Percentiles rank a stretch among this genome's conserved stretches.
Evolutionary conservation across 257 asterid species (phyloP).

Genomic region (Scutellaria galericulata): DNA sequence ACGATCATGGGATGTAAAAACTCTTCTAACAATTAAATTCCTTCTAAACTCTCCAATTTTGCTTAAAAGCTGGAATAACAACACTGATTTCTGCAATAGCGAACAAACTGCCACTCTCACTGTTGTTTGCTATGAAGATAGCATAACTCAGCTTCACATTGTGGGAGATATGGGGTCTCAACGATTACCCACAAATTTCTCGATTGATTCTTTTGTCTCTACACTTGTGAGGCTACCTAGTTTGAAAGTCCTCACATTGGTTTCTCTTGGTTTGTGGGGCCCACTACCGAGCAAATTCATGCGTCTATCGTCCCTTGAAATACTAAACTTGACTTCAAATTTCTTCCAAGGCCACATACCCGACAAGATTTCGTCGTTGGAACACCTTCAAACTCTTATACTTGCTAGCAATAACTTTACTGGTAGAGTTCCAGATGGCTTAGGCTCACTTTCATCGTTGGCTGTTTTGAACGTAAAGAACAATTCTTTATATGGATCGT

Average conservation of each 20-base stretch:
- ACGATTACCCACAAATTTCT: constrained; percentile 64
- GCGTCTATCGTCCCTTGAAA: constrained; percentile 69
- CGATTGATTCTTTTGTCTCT: constrained; percentile 63
- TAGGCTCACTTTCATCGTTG: constrained; percentile 61
- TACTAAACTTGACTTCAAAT: constrained; percentile 81
- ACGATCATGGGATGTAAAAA: constrained; percentile 55
- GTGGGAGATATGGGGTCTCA: constrained; percentile 49
- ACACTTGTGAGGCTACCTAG: constrained; percentile 58
- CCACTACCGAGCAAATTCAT: constrained; percentile 53
- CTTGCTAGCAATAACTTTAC: constrained; percentile 70
- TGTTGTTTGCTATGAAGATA: constrained; percentile 72
- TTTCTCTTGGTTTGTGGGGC: constrained; percentile 90
- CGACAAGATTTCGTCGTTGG: constrained; percentile 46
- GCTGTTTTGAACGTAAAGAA: constrained; percentile 67
- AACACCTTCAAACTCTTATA: constrained; percentile 64
- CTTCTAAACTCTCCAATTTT: constrained; percentile 59
- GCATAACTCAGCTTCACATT: constrained; percentile 83
- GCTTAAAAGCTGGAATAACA: constrained; percentile 48
- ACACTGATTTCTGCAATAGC: constrained; percentile 65
- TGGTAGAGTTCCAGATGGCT: constrained; percentile 57
- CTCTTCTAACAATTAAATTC: constrained; percentile 56
- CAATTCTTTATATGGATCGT: constrained; percentile 60
- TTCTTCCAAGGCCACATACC: constrained; percentile 68
- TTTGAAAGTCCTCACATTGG: constrained; percentile 79
- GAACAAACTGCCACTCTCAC: constrained; percentile 60